Evolutionary conservation across 192 early-diverging fungal genomes (phyloP), one percentile per base, ranked within the genome.

Genomic region (Podila clonocystis): DNA sequence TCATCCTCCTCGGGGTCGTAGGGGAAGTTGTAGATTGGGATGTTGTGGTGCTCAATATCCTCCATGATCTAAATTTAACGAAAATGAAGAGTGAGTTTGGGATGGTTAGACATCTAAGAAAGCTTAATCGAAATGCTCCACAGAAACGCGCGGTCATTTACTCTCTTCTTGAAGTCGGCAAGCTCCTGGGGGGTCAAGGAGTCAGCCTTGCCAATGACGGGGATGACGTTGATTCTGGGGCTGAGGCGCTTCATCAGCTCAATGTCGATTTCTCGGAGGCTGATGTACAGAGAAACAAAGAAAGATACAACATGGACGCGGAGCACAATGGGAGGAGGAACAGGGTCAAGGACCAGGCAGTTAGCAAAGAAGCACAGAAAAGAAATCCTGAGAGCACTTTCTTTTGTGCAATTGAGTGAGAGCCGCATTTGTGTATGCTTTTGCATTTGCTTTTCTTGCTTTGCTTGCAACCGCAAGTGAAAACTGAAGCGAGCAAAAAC

Each of bases 1-100:
- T 99, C 98, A 80, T 98, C 98, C 72, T 97, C 97, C 67, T 99
- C 97, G 26, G 92, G 91, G 66, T 97, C 93, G 72, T 93, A 93
- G 58, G 98, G 98, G 87, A 99, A 99, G 85, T 94, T 95, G 87
- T 97, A 99, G 75, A 98, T 96, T 38, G 96, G 97, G 72, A 99
- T 98, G 63, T 94, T 90, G 86, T 97, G 96, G 82, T 94, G 89
- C 17, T 92, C 90, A 87, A 99, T 97, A 84, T 99, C 98, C 75
- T 97, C 93, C 97, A 98, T 98, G 66, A 99, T 88, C 84, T 89
- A 70, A 55, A 24, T 55, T 55, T 49, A n/a, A 67, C 50, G 5
- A 22, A 41, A 13, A 30, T 38, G 29, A 57, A 68, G 26, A 22
- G 36, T 19, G 12, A 45, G 26, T 49, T 29, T 22, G 45, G 50